phyloP scores from a whole-genome alignment of 768 basidiomycete species.

The Phallus indusiatus region DNA sequence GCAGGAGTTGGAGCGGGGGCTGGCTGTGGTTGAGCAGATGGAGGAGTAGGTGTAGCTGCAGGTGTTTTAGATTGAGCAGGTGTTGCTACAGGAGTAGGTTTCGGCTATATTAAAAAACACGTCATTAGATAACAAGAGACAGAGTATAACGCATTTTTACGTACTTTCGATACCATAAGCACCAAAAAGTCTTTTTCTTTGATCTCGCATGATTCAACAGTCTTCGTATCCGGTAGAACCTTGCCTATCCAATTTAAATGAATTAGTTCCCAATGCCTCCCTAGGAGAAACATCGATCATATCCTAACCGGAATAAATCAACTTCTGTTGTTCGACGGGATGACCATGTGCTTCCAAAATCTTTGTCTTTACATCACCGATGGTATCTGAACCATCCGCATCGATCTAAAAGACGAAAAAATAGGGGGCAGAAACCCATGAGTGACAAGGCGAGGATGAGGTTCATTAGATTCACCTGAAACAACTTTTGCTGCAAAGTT shows the following conservation, averaged over 20 bases:
- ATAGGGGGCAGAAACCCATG: background rate
- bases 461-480: constrained; percentile 43
- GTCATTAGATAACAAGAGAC: background rate
- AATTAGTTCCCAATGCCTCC: constrained; percentile 5
- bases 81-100: constrained; percentile 22
- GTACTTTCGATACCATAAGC: constrained; percentile 96
- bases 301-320: constrained; percentile 82
- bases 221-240: constrained; percentile 82
- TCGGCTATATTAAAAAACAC: constrained; percentile 8
- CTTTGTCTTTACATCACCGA: constrained; percentile 75
- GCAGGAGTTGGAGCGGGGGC: constrained; percentile 25
- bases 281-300: constrained; percentile 2
- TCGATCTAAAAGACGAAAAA: constrained; percentile 45
- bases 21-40: constrained; percentile 13
- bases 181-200: constrained; percentile 99
- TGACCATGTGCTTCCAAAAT: constrained; percentile 72
- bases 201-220: constrained; percentile 78
- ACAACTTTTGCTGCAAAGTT: constrained; percentile 89
- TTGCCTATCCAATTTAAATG: constrained; percentile 50
- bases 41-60: constrained; percentile 17
- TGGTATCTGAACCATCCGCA: constrained; percentile 63
- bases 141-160: constrained; percentile 10
- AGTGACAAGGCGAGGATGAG: background rate
- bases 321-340: constrained; percentile 67
- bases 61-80: constrained; percentile 23